Evolutionary conservation across 352 stramenopile species (phyloP).

Genomic region (Phytopythium mirpurense): DNA sequence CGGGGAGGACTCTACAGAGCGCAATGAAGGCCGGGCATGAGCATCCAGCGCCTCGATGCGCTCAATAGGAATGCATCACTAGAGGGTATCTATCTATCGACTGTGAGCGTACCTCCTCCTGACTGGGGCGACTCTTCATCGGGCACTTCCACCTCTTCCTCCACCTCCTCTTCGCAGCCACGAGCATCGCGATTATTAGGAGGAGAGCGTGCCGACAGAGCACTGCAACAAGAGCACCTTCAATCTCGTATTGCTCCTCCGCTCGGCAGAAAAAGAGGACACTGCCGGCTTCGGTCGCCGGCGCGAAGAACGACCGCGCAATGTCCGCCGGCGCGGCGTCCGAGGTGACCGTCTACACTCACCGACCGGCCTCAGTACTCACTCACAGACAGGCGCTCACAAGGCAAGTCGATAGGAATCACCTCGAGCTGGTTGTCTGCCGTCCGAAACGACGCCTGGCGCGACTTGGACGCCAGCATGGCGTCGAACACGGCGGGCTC

Average conservation of each 20-base stretch:
- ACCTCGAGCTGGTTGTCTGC: constrained; percentile 36
- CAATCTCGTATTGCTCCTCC: constrained; percentile 60
- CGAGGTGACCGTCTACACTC: constrained; percentile 14
- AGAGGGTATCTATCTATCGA: too few relatives aligned
- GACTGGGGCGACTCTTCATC: constrained; percentile 17
- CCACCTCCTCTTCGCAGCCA: constrained; percentile 47
- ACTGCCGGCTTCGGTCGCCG: constrained; percentile 46
- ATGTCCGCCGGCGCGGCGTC: constrained; percentile 23
- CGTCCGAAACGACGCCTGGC: constrained; percentile 18
- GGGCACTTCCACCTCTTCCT: constrained; percentile 72
- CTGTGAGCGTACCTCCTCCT: constrained; percentile 12
- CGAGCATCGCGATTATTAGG: not conserved
- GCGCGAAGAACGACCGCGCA: constrained; percentile 54
- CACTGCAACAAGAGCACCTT: constrained; percentile 25
- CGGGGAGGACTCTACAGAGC: not conserved
- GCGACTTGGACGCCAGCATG: constrained; percentile 30
- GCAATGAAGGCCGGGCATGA: too few relatives aligned
- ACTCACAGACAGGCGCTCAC: too few relatives aligned
- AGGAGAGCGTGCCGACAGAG: not conserved
- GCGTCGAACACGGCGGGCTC: constrained; percentile 51
- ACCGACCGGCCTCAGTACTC: not conserved
- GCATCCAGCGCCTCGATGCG: too few relatives aligned
- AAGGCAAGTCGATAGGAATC: not conserved
- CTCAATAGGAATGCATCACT: too few relatives aligned
- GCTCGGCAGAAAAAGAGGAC: constrained; percentile 74